phyloP scores from a whole-genome alignment of 768 basidiomycete genomes.

The Leccinum longicurvipes region DNA sequence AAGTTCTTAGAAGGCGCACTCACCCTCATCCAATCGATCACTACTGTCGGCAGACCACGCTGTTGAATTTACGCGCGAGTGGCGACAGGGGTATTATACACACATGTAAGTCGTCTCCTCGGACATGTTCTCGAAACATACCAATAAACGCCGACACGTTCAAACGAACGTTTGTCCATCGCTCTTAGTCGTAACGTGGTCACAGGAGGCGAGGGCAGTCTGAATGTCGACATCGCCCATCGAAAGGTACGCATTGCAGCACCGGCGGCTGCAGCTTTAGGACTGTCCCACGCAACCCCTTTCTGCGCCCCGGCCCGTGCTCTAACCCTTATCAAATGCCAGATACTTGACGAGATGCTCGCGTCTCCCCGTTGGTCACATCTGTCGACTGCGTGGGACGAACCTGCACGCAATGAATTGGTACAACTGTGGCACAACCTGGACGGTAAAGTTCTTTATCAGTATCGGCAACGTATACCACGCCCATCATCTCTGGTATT shows the following conservation, averaged over 20 bases:
- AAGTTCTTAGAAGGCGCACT: not conserved
- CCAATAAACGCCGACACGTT: not conserved
- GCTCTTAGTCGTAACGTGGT: conserved; percentile 40
- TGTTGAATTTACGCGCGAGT: conserved; percentile 48
- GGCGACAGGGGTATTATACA: conserved; percentile 48
- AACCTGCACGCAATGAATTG: conserved; percentile 40
- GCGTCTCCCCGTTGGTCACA: conserved; percentile 46
- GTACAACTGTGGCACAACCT: conserved; percentile 61
- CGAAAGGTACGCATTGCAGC: conserved; percentile 39
- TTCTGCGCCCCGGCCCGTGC: not conserved
- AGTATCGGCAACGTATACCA: not conserved
- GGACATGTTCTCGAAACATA: not conserved
- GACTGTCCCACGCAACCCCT: not conserved
- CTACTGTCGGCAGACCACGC: conserved; percentile 15
- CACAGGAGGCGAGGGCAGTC: conserved; percentile 43
- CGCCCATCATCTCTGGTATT: conserved; percentile 13
- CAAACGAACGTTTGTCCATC: not conserved
- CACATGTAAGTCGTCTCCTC: conserved; percentile 18
- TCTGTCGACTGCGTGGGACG: conserved; percentile 44
- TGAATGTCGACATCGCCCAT: conserved; percentile 55
- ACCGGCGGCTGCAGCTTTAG: not conserved
- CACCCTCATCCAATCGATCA: not conserved
- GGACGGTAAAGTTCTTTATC: conserved; percentile 34
- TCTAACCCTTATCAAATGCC: not conserved
- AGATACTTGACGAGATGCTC: conserved; percentile 62